A percentile compares a stretch with the other conserved stretches of the same genome.
These are phyloP conservation scores for Leersia perrieri DNA, from an alignment of 176 grass and related monocot genomes.

Conservation along the genomic window DNA sequence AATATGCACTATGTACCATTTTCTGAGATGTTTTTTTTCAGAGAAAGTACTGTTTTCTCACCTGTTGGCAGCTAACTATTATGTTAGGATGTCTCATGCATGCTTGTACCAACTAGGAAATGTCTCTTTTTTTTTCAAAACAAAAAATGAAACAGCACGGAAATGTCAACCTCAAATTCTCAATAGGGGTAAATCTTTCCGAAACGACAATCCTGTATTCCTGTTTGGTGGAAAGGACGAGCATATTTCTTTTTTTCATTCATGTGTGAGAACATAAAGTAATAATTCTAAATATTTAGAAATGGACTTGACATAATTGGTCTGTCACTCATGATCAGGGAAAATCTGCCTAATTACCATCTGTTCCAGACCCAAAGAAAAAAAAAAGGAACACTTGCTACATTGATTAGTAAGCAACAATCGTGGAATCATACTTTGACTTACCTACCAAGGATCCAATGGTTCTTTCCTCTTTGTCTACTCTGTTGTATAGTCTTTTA, in stretches of 20 bases:
- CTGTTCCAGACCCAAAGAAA: background rate
- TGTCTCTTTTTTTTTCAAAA: no score
- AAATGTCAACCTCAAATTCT: no score
- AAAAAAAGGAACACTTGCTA: no score
- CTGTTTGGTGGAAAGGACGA: no score
- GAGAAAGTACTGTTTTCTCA: background rate
- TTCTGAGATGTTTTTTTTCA: background rate
- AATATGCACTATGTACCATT: background rate
- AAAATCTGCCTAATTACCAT: background rate
- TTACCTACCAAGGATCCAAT: background rate
- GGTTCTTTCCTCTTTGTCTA: background rate
- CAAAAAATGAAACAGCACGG: no score
- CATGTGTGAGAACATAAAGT: background rate
- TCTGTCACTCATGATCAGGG: background rate
- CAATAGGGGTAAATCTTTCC: background rate
- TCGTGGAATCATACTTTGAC: background rate
- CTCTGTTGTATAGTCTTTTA: background rate
- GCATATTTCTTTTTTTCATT: background rate
- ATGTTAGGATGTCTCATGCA: background rate
- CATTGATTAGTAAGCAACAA: background rate
- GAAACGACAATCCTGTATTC: no score
- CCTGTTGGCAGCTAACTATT: background rate
- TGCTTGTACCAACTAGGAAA: background rate
- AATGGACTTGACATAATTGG: background rate
- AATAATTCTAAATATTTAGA: background rate